These are phyloP conservation scores for Xylariaceae sp. DNA, from an alignment of 2,329 filamentous ascomycete species.

Conservation along the genomic window DNA sequence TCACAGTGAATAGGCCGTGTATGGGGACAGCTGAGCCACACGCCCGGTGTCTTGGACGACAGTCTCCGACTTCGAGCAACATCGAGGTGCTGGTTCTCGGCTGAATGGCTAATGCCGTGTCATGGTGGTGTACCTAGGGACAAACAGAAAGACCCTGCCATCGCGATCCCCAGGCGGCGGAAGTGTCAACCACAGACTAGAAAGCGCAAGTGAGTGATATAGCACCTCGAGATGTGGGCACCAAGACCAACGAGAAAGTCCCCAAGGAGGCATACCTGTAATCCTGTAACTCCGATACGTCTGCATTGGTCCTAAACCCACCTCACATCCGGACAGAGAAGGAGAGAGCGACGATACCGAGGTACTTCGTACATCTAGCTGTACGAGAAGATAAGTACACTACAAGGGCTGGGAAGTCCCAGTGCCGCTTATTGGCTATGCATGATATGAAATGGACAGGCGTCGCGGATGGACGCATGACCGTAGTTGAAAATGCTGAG, in stretches of 20 bases:
- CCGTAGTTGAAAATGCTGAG: slow-evolving; percentile 41
- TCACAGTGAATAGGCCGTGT: slow-evolving; percentile 28
- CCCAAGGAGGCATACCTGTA: slow-evolving; percentile 9
- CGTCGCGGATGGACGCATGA: slow-evolving; percentile 48
- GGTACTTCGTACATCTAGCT: slow-evolving; percentile 21
- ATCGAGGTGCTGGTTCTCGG: slow-evolving; percentile 39
- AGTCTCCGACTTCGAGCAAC: slow-evolving; percentile 35
- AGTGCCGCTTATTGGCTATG: slow-evolving; percentile 39
- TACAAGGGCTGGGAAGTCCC: slow-evolving; percentile 39
- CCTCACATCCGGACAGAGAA: slow-evolving; percentile 6
- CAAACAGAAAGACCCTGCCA: slow-evolving; percentile 33
- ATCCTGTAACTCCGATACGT: slow-evolving; percentile 12
- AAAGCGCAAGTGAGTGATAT: slow-evolving; percentile 16
- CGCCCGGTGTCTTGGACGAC: slow-evolving; percentile 31
- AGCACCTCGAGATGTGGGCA: slow-evolving; percentile 11
- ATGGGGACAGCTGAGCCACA: slow-evolving; percentile 39
- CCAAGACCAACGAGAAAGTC: slow-evolving; percentile 10
- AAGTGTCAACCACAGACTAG: slow-evolving; percentile 25
- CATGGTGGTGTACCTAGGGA: slow-evolving; percentile 35
- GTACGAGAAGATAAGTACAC: slow-evolving; percentile 32
- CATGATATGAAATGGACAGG: slow-evolving; percentile 41
- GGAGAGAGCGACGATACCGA: slow-evolving; percentile 21
- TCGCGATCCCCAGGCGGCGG: slow-evolving; percentile 30
- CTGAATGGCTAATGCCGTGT: slow-evolving; percentile 48
- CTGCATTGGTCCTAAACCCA: slow-evolving; percentile 15